A percentile compares a stretch with the other conserved stretches of the same genome.
Evolutionary conservation across 1,139 yeast species (phyloP).

Genomic region (Meyerozyma sp.): DNA sequence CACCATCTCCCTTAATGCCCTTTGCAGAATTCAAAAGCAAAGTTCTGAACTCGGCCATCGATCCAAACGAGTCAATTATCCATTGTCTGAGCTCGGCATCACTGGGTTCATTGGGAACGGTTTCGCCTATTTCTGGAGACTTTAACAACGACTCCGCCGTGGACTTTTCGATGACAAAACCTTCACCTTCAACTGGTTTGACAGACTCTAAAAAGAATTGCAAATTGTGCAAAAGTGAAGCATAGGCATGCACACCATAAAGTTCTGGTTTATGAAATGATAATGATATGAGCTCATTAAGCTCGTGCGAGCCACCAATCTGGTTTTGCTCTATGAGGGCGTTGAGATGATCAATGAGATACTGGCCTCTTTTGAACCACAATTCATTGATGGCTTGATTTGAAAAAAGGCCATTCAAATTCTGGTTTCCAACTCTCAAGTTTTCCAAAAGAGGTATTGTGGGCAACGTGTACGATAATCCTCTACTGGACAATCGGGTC

Average conservation of each 20-base stretch:
- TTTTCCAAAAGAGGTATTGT: conserved; percentile 28
- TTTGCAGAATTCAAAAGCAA: conserved; percentile 56
- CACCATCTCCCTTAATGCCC: conserved; percentile 70
- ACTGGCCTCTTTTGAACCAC: conserved; percentile 54
- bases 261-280: conserved; percentile 47
- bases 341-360: conserved; percentile 45
- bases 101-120: conserved; percentile 32
- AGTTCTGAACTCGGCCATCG: conserved; percentile 61
- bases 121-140: conserved; percentile 31
- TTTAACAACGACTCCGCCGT: conserved; percentile 31
- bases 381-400: conserved; percentile 47
- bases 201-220: conserved; percentile 56
- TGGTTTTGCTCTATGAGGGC: conserved; percentile 23
- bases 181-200: conserved; percentile 20
- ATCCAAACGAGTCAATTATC: conserved; percentile 58
- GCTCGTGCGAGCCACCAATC: conserved; percentile 9
- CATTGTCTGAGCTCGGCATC: conserved; percentile 35
- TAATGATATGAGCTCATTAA: conserved; percentile 32
- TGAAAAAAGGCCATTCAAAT: conserved; percentile 53
- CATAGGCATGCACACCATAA: conserved; percentile 46
- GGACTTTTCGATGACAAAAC: conserved; percentile 14
- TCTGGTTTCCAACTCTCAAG: conserved; percentile 24
- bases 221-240: conserved; percentile 55
- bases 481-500: conserved; percentile 9
- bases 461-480: conserved; percentile 13